Conservation (phyloP, 345 rosid species). For the Aquilaria malaccensis region DNA sequence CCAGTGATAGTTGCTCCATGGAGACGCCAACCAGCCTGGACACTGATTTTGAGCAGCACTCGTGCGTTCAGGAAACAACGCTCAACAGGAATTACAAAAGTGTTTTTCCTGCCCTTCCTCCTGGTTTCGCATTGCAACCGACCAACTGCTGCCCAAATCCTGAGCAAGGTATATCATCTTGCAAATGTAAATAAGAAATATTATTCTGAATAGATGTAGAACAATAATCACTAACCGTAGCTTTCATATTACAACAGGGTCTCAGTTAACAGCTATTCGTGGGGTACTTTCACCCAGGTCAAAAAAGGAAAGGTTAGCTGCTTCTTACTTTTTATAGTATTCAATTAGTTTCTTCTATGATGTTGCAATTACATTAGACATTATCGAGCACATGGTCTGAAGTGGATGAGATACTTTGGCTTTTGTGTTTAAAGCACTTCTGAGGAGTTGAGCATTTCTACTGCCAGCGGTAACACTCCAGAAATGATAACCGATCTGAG, state of each 20-base stretch:
- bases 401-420: too few relatives aligned
- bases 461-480: slow-evolving; percentile 21
- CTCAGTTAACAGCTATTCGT: too few relatives aligned
- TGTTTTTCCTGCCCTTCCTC: slow-evolving; percentile 44
- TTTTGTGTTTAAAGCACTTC: slow-evolving; percentile 24
- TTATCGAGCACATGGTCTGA: too few relatives aligned
- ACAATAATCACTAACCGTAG: too few relatives aligned
- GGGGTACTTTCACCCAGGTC: too few relatives aligned
- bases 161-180: slow-evolving; percentile 35
- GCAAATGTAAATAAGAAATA: too few relatives aligned
- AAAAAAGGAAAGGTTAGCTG: too few relatives aligned
- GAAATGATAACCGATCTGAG: slow-evolving; percentile 25
- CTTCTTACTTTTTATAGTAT: too few relatives aligned
- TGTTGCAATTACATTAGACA: too few relatives aligned
- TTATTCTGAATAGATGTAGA: too few relatives aligned
- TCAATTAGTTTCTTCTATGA: too few relatives aligned
- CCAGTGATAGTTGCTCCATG: slow-evolving; percentile 22
- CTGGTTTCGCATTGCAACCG: slow-evolving; percentile 71
- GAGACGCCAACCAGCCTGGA: slow-evolving; percentile 26
- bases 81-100: slow-evolving; percentile 18
- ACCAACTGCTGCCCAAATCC: slow-evolving; percentile 42
- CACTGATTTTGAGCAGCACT: slow-evolving; percentile 35
- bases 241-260: too few relatives aligned
- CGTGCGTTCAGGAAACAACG: slow-evolving; percentile 19
- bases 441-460: slow-evolving; percentile 23